phyloP scores from a whole-genome alignment of 352 stramenopile species.

The Globisporangium paroecandrum region DNA sequence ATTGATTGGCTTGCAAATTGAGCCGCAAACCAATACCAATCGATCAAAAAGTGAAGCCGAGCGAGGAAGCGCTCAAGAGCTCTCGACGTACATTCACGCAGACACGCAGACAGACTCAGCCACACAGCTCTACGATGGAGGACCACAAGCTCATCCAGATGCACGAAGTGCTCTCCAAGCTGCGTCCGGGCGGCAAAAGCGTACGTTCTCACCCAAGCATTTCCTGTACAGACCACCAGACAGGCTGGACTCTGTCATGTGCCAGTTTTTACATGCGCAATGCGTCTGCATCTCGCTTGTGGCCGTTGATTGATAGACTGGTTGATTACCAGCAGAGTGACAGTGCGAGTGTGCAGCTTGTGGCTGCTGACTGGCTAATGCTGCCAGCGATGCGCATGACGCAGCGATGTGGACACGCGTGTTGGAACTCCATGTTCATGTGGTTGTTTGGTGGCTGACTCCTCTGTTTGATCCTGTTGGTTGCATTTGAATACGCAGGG shows the following conservation, averaged over 20 bases:
- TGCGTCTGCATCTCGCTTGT: not conserved
- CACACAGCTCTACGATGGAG: conserved; percentile 49
- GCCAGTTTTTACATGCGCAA: not conserved
- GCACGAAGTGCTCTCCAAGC: conserved; percentile 83
- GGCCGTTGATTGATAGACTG: not conserved
- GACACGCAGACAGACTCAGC: conserved; percentile 3
- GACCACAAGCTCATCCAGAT: conserved; percentile 80
- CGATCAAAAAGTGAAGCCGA: not conserved
- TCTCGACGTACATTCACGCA: not conserved
- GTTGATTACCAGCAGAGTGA: not conserved
- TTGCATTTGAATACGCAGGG: conserved; percentile 29
- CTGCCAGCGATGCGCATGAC: not conserved
- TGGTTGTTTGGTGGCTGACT: not conserved
- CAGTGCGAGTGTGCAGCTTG: not conserved
- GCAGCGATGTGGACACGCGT: not conserved
- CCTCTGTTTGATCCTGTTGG: conserved; percentile 5
- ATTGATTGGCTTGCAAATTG: not conserved
- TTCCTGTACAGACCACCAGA: not conserved
- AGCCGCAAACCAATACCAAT: not conserved
- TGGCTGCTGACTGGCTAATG: not conserved
- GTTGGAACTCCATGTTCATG: not conserved
- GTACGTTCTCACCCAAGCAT: conserved; percentile 23
- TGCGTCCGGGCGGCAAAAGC: conserved; percentile 78
- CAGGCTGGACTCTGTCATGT: conserved; percentile 9
- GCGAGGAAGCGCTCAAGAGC: not conserved